These are phyloP conservation scores for Yarrowia keelungensis DNA, from an alignment of 805 yeast species.

Conservation along the genomic window DNA sequence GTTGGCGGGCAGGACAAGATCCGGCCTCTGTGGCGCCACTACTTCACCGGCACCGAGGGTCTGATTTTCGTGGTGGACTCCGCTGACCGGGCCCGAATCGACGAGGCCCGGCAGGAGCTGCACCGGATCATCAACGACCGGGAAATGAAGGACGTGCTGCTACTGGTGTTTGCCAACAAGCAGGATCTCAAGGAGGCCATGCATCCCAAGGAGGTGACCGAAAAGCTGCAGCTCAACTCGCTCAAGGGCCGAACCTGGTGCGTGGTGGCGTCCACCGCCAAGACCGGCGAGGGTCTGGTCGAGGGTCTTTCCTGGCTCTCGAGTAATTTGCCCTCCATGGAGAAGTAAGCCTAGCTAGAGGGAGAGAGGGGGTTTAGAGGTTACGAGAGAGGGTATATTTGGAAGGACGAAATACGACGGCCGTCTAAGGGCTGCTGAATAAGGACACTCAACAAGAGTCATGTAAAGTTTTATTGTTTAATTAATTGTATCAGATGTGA, in stretches of 20 bases:
- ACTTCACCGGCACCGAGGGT: conserved; percentile 91
- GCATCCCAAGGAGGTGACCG: conserved; percentile 81
- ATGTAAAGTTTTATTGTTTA: conserved; percentile 23
- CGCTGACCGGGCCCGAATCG: conserved; percentile 72
- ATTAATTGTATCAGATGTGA: not conserved
- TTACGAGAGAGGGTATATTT: too few relatives aligned
- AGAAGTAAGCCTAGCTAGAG: conserved; percentile 36
- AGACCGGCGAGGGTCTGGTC: conserved; percentile 86
- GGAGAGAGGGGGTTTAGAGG: too few relatives aligned
- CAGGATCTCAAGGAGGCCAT: conserved; percentile 77
- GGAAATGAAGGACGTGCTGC: conserved; percentile 78
- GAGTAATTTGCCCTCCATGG: conserved; percentile 57
- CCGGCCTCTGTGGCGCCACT: conserved; percentile 94
- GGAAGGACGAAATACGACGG: too few relatives aligned
- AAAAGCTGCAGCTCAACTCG: conserved; percentile 66
- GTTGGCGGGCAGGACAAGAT: conserved; percentile 96
- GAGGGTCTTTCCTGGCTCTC: conserved; percentile 90
- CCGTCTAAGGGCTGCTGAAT: too few relatives aligned
- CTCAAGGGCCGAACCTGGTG: conserved; percentile 82
- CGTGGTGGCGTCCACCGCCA: conserved; percentile 88
- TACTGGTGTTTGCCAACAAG: conserved; percentile 87
- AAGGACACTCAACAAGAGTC: conserved; percentile 12
- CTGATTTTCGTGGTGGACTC: conserved; percentile 90
- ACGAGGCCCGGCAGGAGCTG: conserved; percentile 79
- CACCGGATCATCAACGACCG: conserved; percentile 80